Conservation (phyloP, 257 asterid species). For the Plantago elongata region DNA sequence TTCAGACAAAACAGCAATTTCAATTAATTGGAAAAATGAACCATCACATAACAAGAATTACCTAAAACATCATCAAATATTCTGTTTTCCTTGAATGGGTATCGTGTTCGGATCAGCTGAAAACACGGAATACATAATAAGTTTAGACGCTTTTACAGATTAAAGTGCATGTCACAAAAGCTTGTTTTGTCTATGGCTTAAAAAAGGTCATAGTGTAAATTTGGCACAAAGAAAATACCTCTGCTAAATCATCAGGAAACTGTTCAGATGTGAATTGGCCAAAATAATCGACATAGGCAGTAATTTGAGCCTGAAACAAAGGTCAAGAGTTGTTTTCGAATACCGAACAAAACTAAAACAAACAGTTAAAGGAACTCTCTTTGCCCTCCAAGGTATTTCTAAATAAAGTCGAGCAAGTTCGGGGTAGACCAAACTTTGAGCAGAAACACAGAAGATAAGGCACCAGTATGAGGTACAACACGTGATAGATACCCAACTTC, state of each 20-base stretch:
- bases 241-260: slow-evolving; percentile 92
- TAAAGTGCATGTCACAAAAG: not conserved
- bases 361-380: not conserved
- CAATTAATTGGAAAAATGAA: slow-evolving; percentile 3
- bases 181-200: not conserved
- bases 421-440: too few species aligned
- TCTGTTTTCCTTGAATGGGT: slow-evolving; percentile 77
- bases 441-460: too few species aligned
- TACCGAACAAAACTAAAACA: not conserved
- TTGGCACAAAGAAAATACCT: slow-evolving; percentile 47
- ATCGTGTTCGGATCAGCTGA: slow-evolving; percentile 84
- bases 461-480: too few species aligned
- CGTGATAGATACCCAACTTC: too few species aligned
- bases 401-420: too few species aligned
- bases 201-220: slow-evolving; percentile 6
- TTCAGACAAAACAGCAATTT: not conserved
- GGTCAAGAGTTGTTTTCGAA: slow-evolving; percentile 4
- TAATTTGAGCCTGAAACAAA: slow-evolving; percentile 63
- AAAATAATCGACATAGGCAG: slow-evolving; percentile 88
- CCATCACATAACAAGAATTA: slow-evolving; percentile 25
- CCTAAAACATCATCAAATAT: slow-evolving; percentile 96
- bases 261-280: slow-evolving; percentile 94
- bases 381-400: not conserved
- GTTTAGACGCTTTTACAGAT: slow-evolving; percentile 7
- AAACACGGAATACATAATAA: slow-evolving; percentile 17